Base-by-base conservation (phyloP, 2,329 filamentous ascomycete genomes). In the Diaporthe citriasiana region DNA sequence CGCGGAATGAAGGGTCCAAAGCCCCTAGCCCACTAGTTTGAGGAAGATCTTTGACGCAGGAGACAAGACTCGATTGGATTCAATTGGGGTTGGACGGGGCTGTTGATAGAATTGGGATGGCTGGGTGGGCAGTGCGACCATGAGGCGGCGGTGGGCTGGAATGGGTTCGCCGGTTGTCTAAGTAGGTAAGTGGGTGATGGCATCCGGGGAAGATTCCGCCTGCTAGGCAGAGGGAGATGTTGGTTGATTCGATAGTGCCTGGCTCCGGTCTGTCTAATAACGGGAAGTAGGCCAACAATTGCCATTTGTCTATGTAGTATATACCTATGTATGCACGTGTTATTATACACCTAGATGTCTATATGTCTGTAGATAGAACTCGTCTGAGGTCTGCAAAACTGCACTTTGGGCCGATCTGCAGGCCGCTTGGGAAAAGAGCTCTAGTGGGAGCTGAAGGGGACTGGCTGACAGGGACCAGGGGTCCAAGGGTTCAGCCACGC, bases 371-470 rank as follows among this genome's bases (percentile, higher is more conserved):
- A 38, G 56, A 19, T 17, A 25, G 9, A 17, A 30, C 15, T 30
- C 10, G 15, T 6, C 17, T 35, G 66, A 70, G 27, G 40, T 70
- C 45, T 35, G 22, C 17, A 50, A 42, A 59, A 50, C 30, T 59
- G 68, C 68, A 70, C 68, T 59, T 70, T 71, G 42, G 55, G 55
- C 33, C 69, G 30, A 47, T 50, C 25, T 60, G 45, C 70, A 71
- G 70, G 47, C 57, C 33, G 59, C 47, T 51, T n/a, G 6, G 47
- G 25, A 51, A 50, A 51, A 51, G n/a, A 38, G 45, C 63, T 65
- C 25, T n/a, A 42, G 55, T 19, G 25, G 35, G 35, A 45, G 59
- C 25, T 27, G 40, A 42, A 42, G 12, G 22, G 27, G 60, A 27
- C 25, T 6, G 9, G 19, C 60, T 25, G 60, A 25, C 42, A 65